phyloP scores from a whole-genome alignment of 306 rosid genomes.

The Dryas alaskensis region DNA sequence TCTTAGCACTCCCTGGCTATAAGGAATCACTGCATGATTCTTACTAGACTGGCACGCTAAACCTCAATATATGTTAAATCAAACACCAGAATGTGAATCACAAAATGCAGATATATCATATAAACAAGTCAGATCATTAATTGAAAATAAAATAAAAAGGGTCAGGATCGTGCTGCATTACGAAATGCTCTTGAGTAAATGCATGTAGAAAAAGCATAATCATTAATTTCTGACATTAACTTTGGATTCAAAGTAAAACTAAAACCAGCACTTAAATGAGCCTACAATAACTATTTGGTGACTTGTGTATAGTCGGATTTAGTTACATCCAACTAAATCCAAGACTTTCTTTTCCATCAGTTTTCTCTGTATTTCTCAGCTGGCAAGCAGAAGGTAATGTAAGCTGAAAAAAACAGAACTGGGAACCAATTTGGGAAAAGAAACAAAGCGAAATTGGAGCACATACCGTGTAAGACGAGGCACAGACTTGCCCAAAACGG shows the following conservation, averaged over 20 bases:
- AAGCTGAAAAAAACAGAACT: not conserved
- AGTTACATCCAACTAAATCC: constrained; percentile 25
- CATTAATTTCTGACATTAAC: not conserved
- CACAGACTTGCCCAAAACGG: constrained; percentile 24
- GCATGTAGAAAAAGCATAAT: not conserved
- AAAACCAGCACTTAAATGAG: constrained; percentile 16
- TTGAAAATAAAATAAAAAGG: not conserved
- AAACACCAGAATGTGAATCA: constrained; percentile 1
- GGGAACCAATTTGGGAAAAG: constrained; percentile 22
- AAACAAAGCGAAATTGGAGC: constrained; percentile 11
- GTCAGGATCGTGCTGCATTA: constrained; percentile 3
- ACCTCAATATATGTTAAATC: not conserved
- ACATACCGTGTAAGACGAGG: constrained; percentile 46
- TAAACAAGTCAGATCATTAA: constrained; percentile 2
- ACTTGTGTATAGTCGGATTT: not conserved
- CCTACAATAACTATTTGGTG: constrained; percentile 10
- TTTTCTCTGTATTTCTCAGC: constrained; percentile 25
- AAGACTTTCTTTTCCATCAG: constrained; percentile 6
- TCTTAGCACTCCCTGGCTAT: no score
- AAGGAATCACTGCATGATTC: no score
- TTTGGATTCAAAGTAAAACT: not conserved
- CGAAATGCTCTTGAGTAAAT: not conserved
- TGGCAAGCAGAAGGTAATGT: constrained; percentile 17
- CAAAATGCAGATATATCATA: not conserved
- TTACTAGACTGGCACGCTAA: no score